These are phyloP conservation scores for Talaromyces sp. DNA, from an alignment of 2,329 filamentous ascomycete species.

Conservation along the genomic window DNA sequence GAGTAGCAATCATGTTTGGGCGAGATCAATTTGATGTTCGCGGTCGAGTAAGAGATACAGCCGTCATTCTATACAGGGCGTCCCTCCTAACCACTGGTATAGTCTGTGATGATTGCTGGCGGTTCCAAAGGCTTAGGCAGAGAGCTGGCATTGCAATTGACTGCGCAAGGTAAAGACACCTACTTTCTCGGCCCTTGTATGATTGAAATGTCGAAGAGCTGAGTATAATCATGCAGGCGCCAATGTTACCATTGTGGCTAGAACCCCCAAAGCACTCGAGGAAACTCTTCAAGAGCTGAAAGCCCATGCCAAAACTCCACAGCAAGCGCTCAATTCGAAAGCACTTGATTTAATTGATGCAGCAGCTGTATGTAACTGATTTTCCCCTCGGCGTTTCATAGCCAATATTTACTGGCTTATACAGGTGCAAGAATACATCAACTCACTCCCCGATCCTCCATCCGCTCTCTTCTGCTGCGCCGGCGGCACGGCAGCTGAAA, in stretches of 20 bases:
- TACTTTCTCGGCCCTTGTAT: too few relatives aligned
- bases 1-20: neutral
- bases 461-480: slow-evolving; percentile 23
- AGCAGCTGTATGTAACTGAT: neutral
- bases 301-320: neutral
- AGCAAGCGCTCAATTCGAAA: neutral
- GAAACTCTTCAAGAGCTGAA: neutral
- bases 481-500: slow-evolving; percentile 22
- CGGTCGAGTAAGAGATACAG: neutral
- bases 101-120: slow-evolving; percentile 12
- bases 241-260: neutral
- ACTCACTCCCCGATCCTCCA: neutral
- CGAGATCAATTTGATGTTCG: neutral
- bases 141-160: neutral
- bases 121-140: slow-evolving; percentile 2
- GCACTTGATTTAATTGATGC: neutral
- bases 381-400: neutral
- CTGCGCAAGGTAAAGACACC: neutral
- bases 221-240: neutral
- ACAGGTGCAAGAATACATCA: neutral
- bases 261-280: neutral
- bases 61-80: too few relatives aligned
- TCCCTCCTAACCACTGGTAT: too few relatives aligned
- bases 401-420: neutral
- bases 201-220: too few relatives aligned